Base-by-base conservation (phyloP, 2,329 filamentous ascomycete genomes). In the Paraconiothyrium sp. region DNA sequence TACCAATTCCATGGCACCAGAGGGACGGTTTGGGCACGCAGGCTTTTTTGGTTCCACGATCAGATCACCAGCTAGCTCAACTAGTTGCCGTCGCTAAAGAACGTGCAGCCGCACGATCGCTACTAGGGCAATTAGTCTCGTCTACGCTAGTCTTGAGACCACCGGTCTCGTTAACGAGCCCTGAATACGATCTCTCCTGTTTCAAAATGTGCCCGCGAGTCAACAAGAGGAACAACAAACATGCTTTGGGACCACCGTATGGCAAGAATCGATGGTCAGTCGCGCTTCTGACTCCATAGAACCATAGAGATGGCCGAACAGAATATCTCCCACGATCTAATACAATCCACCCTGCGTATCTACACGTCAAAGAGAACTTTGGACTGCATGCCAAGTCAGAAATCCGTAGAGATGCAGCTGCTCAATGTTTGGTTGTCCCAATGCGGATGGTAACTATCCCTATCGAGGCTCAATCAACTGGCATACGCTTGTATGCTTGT, bases 401-500 rank as follows among this genome's bases (percentile, higher is more conserved):
- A 30, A 30, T 30, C 4, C 27, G 6, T 4, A 30, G 27, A 30
- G 4, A 6, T 30, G 27, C 27, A 30, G 27, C 27, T 30, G 3
- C 32, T 4, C 20, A 32, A 24, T 16, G 14, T 30, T 44, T 54
- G 22, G 44, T 6, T 44, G 39, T 58, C 47, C 47, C 7, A 14
- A 32, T 34, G 20, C 11, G 34, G 55, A 57, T 24, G 30, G 59
- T 59, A 57, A 66, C 66, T 57, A 58, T 44, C 64, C 63, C 59
- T 22, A n/a, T 52, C 62, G 43, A 58, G 61, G 64, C 54, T 52
- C 60, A 65, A 63, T 63, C 60, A 68, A 37, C 61, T 62, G 61
- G 58, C 57, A 46, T 43, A 60, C 59, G 60, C 58, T 65, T 62
- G 44, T 37, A 61, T 66, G 54, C 58, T 55, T 39, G n/a, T n/a